Percentiles rank a stretch among this genome's conserved stretches.
phyloP scores from a whole-genome alignment of 1,284 basidiomycete species.

The Vanrija sp. region DNA sequence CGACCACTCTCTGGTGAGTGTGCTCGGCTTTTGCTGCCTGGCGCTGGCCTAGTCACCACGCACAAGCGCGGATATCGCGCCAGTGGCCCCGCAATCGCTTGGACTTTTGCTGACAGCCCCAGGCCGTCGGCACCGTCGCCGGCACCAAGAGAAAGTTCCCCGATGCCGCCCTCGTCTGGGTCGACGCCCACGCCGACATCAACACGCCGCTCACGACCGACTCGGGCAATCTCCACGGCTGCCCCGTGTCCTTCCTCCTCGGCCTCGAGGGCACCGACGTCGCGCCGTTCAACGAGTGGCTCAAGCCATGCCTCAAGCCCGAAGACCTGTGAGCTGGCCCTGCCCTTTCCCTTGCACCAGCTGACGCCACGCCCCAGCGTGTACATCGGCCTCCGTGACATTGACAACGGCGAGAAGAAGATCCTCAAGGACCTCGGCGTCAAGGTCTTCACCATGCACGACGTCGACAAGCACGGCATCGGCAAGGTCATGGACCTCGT shows the following conservation, averaged over 20 bases:
- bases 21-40: not conserved
- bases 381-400: slow-evolving; percentile 93
- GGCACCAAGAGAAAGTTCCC: slow-evolving; percentile 53
- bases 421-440: slow-evolving; percentile 84
- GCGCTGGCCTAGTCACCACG: slow-evolving; percentile 1
- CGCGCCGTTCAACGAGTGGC: slow-evolving; percentile 61
- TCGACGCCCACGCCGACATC: slow-evolving; percentile 91
- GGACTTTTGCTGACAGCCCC: slow-evolving; percentile 4
- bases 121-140: slow-evolving; percentile 78
- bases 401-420: slow-evolving; percentile 84
- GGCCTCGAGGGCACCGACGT: slow-evolving; percentile 64
- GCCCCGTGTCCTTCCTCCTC: slow-evolving; percentile 93
- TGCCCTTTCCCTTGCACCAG: not conserved
- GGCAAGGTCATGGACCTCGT: slow-evolving; percentile 94
- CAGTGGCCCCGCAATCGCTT: not conserved
- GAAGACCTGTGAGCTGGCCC: slow-evolving; percentile 55
- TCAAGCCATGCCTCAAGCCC: slow-evolving; percentile 67
- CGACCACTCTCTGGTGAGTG: slow-evolving; percentile 80
- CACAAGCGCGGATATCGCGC: not conserved
- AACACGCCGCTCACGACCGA: slow-evolving; percentile 83
- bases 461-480: slow-evolving; percentile 95
- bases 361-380: slow-evolving; percentile 35
- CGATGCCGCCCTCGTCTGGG: slow-evolving; percentile 82
- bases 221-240: slow-evolving; percentile 95
- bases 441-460: slow-evolving; percentile 96